These are phyloP conservation scores for Curvularia hawaiiensis DNA, from an alignment of 2,329 filamentous ascomycete genomes.

Conservation along the genomic window DNA sequence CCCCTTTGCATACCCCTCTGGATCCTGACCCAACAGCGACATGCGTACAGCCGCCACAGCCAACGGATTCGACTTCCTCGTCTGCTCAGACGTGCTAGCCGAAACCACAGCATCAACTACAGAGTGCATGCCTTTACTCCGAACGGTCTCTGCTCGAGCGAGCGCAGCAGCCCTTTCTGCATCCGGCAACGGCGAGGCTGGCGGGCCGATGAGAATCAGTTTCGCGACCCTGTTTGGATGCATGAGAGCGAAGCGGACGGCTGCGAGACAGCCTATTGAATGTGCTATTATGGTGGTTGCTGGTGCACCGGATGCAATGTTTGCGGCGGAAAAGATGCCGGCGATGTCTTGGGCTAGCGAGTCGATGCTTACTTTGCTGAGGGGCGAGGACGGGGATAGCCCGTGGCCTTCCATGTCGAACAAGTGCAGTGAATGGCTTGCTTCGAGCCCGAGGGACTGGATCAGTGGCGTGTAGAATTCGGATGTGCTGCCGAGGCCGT, in stretches of 20 bases:
- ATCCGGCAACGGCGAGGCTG: neutral
- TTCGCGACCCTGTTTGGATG: neutral
- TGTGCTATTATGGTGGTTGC: neutral
- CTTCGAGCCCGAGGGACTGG: conserved; percentile 36
- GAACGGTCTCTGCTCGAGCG: neutral
- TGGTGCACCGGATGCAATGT: neutral
- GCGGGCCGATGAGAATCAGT: neutral
- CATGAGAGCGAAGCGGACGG: neutral
- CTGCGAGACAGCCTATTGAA: neutral
- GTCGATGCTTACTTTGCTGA: conserved; percentile 51
- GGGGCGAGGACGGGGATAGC: conserved; percentile 57
- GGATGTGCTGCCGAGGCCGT: conserved; percentile 58
- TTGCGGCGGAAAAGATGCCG: neutral
- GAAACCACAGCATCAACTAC: neutral
- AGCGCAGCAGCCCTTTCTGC: neutral
- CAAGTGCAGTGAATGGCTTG: conserved; percentile 48
- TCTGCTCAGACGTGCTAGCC: neutral
- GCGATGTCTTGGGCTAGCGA: conserved; percentile 36
- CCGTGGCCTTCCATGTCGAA: conserved; percentile 64
- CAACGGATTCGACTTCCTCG: conserved; percentile 41
- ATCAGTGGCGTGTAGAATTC: conserved; percentile 56
- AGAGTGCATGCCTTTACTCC: neutral
- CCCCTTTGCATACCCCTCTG: conserved; percentile 62
- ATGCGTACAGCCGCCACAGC: conserved; percentile 51
- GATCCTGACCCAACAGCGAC: conserved; percentile 55